Conservation (phyloP, 1,284 basidiomycete genomes). For the Leccinum idahoense region DNA sequence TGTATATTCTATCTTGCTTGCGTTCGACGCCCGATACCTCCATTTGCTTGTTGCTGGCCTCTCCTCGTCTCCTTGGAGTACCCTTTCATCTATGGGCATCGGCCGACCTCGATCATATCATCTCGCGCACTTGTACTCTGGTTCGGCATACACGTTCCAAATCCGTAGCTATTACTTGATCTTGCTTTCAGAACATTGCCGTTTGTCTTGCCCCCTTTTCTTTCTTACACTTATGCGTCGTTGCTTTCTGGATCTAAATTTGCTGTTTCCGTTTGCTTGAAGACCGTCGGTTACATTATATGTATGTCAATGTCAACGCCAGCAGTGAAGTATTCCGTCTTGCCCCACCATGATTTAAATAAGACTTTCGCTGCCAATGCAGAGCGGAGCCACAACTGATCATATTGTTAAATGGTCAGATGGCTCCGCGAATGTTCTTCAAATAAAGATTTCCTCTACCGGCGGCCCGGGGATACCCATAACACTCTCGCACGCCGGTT, state of each 20-base stretch:
- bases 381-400: too few relatives aligned
- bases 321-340: neutral
- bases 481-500: too few relatives aligned
- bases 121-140: slow-evolving; percentile 66
- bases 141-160: slow-evolving; percentile 45
- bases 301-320: neutral
- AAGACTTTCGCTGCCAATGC: neutral
- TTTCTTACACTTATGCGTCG: slow-evolving; percentile 31
- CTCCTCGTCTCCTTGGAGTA: slow-evolving; percentile 29
- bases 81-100: slow-evolving; percentile 30
- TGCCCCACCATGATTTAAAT: neutral
- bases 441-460: too few relatives aligned
- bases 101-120: slow-evolving; percentile 40
- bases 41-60: slow-evolving; percentile 31
- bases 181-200: slow-evolving; percentile 42
- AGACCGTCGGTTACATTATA: neutral
- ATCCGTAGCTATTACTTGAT: slow-evolving; percentile 40
- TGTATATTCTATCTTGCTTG: slow-evolving; percentile 34
- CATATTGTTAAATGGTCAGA: too few relatives aligned
- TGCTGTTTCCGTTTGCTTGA: neutral
- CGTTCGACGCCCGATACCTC: slow-evolving; percentile 30
- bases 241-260: slow-evolving; percentile 21
- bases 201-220: slow-evolving; percentile 25
- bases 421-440: too few relatives aligned
- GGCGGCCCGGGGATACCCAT: too few relatives aligned